A percentile compares a stretch with the other conserved stretches of the same genome.
phyloP scores from a whole-genome alignment of 139 green algal species.

The Pseudopediastrum boryanum region DNA sequence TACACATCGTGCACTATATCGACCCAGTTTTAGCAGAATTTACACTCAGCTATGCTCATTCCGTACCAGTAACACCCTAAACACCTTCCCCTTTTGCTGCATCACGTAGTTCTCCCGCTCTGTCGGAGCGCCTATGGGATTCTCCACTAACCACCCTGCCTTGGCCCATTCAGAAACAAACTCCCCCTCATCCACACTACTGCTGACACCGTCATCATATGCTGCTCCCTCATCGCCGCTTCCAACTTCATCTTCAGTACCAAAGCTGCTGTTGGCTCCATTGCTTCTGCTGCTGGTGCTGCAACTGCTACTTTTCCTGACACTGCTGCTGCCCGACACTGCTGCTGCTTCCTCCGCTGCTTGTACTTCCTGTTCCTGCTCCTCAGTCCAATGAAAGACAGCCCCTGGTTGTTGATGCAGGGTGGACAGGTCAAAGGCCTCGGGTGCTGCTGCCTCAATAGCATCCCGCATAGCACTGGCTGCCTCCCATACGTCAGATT shows the following conservation, averaged over 20 bases:
- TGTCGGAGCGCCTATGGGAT: constrained; percentile 75
- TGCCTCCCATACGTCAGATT: constrained; percentile 76
- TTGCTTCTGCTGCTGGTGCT: not conserved
- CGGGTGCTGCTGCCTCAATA: constrained; percentile 54
- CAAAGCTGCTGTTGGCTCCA: not conserved
- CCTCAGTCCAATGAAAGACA: constrained; percentile 6
- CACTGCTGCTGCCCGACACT: constrained; percentile 18
- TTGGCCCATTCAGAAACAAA: constrained; percentile 44
- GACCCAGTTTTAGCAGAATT: too few relatives aligned
- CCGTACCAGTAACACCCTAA: constrained; percentile 52
- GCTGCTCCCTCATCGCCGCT: not conserved
- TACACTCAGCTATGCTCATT: too few relatives aligned
- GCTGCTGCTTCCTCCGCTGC: constrained; percentile 21
- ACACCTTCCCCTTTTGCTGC: constrained; percentile 45
- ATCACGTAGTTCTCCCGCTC: constrained; percentile 69
- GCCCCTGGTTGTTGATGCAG: constrained; percentile 26
- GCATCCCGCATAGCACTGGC: constrained; percentile 58
- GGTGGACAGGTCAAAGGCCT: constrained; percentile 45
- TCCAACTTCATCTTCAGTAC: not conserved
- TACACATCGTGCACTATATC: too few relatives aligned
- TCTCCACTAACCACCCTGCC: constrained; percentile 68
- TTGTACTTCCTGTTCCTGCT: not conserved
- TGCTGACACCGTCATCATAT: not conserved
- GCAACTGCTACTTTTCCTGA: not conserved
- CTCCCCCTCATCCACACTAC: not conserved